These are phyloP conservation scores for Clitopilus hobsonii DNA, from an alignment of 768 basidiomycete species.

Conservation along the genomic window DNA sequence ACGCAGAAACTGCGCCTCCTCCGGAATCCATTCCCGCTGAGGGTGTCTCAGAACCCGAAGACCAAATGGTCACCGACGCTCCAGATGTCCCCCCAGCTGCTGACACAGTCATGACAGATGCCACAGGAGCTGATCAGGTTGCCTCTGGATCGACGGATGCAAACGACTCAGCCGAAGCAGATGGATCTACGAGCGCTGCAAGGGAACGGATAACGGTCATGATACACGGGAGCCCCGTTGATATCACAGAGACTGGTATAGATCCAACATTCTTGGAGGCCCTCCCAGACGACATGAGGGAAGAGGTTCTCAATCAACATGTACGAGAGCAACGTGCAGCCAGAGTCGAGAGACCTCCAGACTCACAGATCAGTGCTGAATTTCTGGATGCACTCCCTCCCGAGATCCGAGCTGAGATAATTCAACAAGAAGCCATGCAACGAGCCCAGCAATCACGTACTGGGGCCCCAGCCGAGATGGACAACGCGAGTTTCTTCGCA, in stretches of 20 bases:
- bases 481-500: conserved; percentile 88
- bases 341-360: conserved; percentile 65
- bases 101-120: conserved; percentile 54
- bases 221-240: conserved; percentile 89
- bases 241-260: conserved; percentile 98
- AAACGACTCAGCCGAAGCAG: conserved; percentile 12
- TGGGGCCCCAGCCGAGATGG: conserved; percentile 67
- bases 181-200: conserved; percentile 19
- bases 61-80: conserved; percentile 22
- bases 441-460: conserved; percentile 57
- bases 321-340: conserved; percentile 87
- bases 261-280: conserved; percentile 98
- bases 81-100: conserved; percentile 14
- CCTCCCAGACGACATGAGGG: conserved; percentile 96
- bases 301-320: conserved; percentile 96
- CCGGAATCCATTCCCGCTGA: conserved; percentile 8
- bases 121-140: conserved; percentile 12
- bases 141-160: conserved; percentile 1
- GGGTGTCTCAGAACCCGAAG: conserved; percentile 7
- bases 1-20: conserved; percentile 25
- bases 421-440: conserved; percentile 91
- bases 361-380: conserved; percentile 89
- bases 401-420: conserved; percentile 93
- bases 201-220: conserved; percentile 76
- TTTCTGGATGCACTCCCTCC: conserved; percentile 96